These are phyloP conservation scores for Xanthoconium separans DNA, from an alignment of 1,284 basidiomycete genomes.

Conservation along the genomic window DNA sequence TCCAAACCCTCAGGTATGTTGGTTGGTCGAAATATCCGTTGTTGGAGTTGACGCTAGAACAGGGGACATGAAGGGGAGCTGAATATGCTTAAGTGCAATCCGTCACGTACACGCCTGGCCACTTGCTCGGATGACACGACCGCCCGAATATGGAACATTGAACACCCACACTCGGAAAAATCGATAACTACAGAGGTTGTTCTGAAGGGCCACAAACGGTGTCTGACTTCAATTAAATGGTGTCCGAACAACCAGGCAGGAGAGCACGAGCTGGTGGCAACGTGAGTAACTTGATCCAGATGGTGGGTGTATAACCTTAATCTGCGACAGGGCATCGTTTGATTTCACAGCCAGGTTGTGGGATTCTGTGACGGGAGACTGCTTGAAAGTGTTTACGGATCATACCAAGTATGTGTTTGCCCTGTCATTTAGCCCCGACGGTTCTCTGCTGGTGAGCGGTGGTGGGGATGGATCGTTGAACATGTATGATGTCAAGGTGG, in stretches of 20 bases:
- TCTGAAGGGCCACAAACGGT: slow-evolving; percentile 62
- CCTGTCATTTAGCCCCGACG: slow-evolving; percentile 65
- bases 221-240: slow-evolving; percentile 75
- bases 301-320: slow-evolving; percentile 6
- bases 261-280: slow-evolving; percentile 60
- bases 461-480: slow-evolving; percentile 37
- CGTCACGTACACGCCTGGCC: slow-evolving; percentile 62
- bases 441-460: slow-evolving; percentile 38
- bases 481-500: slow-evolving; percentile 35
- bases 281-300: slow-evolving; percentile 46
- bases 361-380: slow-evolving; percentile 74
- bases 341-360: slow-evolving; percentile 74
- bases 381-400: slow-evolving; percentile 63
- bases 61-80: slow-evolving; percentile 79
- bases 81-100: slow-evolving; percentile 73
- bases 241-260: slow-evolving; percentile 50
- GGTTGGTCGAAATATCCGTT: background rate
- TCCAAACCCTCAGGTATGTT: slow-evolving; percentile 58
- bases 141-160: slow-evolving; percentile 72
- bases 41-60: slow-evolving; percentile 12
- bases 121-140: slow-evolving; percentile 80
- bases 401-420: slow-evolving; percentile 69
- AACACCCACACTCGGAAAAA: slow-evolving; percentile 31
- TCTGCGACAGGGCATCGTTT: slow-evolving; percentile 60
- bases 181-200: slow-evolving; percentile 36